These are phyloP conservation scores for Naematelia encephala DNA, from an alignment of 768 basidiomycete species.

Conservation along the genomic window DNA sequence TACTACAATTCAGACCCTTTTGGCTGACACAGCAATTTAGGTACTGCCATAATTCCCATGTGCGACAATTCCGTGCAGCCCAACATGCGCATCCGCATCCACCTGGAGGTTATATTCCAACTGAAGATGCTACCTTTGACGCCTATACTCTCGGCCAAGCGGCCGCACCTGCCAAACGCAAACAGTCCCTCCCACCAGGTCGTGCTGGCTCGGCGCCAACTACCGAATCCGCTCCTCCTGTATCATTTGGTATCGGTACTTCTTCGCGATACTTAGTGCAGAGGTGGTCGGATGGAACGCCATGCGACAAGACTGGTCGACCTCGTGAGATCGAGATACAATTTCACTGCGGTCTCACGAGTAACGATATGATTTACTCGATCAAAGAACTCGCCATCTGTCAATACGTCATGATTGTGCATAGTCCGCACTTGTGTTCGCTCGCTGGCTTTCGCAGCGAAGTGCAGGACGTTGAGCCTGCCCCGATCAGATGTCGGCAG, in stretches of 20 bases:
- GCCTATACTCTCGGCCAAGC: conserved; percentile 49
- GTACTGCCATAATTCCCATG: conserved; percentile 79
- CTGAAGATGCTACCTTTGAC: conserved; percentile 70
- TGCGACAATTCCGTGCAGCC: conserved; percentile 91
- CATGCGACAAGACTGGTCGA: conserved; percentile 87
- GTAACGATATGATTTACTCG: conserved; percentile 82
- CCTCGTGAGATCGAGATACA: conserved; percentile 92
- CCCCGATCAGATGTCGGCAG: conserved; percentile 39
- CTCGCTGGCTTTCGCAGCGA: conserved; percentile 77
- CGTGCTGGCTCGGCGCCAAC: conserved; percentile 53
- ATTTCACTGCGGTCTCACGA: conserved; percentile 96
- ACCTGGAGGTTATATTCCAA: conserved; percentile 66
- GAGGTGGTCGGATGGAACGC: conserved; percentile 60
- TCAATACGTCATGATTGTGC: conserved; percentile 86
- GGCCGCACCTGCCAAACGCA: conserved; percentile 60
- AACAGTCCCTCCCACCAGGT: conserved; percentile 37
- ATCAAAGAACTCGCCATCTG: conserved; percentile 93
- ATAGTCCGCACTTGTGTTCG: conserved; percentile 89
- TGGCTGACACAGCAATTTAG: conserved; percentile 19
- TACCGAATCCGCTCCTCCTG: conserved; percentile 60
- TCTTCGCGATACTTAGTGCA: conserved; percentile 88
- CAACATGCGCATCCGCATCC: conserved; percentile 62
- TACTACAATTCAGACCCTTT: too few relatives aligned
- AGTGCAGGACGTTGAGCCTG: conserved; percentile 20
- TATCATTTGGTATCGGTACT: conserved; percentile 24